Evolutionary conservation across 1,284 basidiomycete genomes (phyloP), one percentile per base, ranked within the genome.

Genomic region (Cutaneotrichosporon sp.): DNA sequence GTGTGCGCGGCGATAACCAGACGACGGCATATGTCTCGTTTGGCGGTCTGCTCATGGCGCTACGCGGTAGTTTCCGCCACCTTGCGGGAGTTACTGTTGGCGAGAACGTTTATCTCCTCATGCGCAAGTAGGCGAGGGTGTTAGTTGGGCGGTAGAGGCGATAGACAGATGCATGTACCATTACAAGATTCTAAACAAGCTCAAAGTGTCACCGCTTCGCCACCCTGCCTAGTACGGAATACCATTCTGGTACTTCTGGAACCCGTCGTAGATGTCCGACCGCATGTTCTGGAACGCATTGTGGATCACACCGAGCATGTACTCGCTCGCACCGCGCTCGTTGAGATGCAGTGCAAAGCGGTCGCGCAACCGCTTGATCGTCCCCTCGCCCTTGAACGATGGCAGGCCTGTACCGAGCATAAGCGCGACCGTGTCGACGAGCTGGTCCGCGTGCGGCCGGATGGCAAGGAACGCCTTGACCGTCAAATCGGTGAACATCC

Each of bases 381-480:
- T 97, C 0, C 85, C 84, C 76, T 97, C 91, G 46, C 96, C 97
- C 78, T 98, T 99, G 86, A 98, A 99, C 13, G 90, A 93, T 1
- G 97, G 96, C 57, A 99, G 82, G 21, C 90, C 91, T 4, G 96
- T 96, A 34, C 91, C 94, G 31, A 97, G 85, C 97, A 99, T 99
- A 59, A 99, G 84, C 64, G 89, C 88, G 8, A 92, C 91, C 4
- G 92, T 89, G 73, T 89, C 89, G 68, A 96, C 86, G 38, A 99
- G 86, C 75, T 97, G 91, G 58, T 93, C 89, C 14, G 90, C 89
- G 77, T 93, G 90, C 1, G 94, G 93, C 49, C 97, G 87, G 63
- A 95, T 89, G 1, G 96, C 92, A 30, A 99, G 86, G 85, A 98
- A 99, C 0, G 92, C 94, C 80, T 98, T 97, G 72, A 98, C 87